Base-by-base conservation (phyloP, 495 filamentous ascomycete genomes). In the Neurospora tetraspora region DNA sequence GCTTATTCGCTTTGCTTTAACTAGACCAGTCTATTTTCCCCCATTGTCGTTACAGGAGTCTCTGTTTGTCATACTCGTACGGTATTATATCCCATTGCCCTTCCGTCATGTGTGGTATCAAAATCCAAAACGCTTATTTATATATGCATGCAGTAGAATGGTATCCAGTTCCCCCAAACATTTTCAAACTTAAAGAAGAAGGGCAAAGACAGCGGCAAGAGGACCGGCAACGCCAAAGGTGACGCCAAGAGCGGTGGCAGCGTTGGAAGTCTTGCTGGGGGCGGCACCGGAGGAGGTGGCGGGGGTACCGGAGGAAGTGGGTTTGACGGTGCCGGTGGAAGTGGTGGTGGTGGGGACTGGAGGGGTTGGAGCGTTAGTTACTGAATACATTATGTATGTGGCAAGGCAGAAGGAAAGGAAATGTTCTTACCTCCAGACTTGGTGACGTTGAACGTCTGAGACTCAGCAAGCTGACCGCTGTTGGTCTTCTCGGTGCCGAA, bases 391-490 rank as follows among this genome's bases (percentile, higher is more conserved):
- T 5, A 18, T 27, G 23, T 59, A 14, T 61, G 23, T 61, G 7
- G 23, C 27, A 45, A 14, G 38, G 16, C 10, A 12, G 12, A 39
- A 18, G 59, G 34, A 39, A 31, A 6, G 6, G 6, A 5, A 10
- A 23, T 65, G 0, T 65, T 70, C 70, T 68, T 31, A 75, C 73
- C 71, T 69, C 76, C 76, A 14, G 76, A 77, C 74, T 77, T 77
- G 72, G 73, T 73, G 14, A 78, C 75, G 47, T 72, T 75, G 31
- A 78, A 78, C 5, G 16, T 43, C 71, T 73, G 68, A 20, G 73
- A 73, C 72, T 78, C 75, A 27, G 73, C 61, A n/a, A 78, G 39
- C 70, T 76, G 71, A 31, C 76, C 74, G 36, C 4, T 70, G 23
- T 73, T 74, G 11, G 31, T 69, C 39, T 45, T 53, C 18, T 36